These are phyloP conservation scores for Mortierella polycephala DNA, from an alignment of 371 early-diverging fungal genomes.

Conservation along the genomic window DNA sequence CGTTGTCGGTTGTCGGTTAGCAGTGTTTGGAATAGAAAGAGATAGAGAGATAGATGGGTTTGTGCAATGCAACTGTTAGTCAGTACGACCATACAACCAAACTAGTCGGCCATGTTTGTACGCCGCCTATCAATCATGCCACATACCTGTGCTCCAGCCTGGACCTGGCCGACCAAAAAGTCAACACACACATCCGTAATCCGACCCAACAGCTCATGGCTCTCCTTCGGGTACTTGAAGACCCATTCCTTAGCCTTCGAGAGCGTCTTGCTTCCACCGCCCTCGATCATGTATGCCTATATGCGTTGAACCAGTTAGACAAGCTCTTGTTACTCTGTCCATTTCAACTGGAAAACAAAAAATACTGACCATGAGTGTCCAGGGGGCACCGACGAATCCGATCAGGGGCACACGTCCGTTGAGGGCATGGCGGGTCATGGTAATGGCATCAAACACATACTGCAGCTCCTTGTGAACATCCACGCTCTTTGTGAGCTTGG, in stretches of 20 bases:
- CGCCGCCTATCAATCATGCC: too few species aligned
- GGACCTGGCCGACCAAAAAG: constrained; percentile 93
- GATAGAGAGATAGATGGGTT: constrained; percentile 8
- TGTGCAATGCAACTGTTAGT: constrained; percentile 5
- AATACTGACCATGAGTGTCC: constrained; percentile 87
- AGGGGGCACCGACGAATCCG: constrained; percentile 97
- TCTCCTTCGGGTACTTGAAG: constrained; percentile 81
- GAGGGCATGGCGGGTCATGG: constrained; percentile 87
- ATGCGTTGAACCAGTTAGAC: not conserved
- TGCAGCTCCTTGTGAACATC: constrained; percentile 79
- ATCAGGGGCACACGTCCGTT: constrained; percentile 92
- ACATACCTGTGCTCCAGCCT: constrained; percentile 95
- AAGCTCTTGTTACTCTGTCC: not conserved
- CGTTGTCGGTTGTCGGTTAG: too few species aligned
- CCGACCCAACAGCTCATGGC: constrained; percentile 81
- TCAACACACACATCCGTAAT: constrained; percentile 87
- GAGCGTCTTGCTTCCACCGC: constrained; percentile 95
- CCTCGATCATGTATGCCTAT: constrained; percentile 97
- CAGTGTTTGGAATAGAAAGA: constrained; percentile 1
- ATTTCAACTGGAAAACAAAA: constrained; percentile 3
- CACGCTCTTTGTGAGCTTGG: constrained; percentile 70
- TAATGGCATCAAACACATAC: constrained; percentile 97
- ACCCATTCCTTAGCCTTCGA: constrained; percentile 93
- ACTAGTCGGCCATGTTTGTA: not conserved
- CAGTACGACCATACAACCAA: not conserved